Evolutionary conservation across 371 early-diverging fungal genomes (phyloP).

Genomic region (Polyrhizophydium stewartii): DNA sequence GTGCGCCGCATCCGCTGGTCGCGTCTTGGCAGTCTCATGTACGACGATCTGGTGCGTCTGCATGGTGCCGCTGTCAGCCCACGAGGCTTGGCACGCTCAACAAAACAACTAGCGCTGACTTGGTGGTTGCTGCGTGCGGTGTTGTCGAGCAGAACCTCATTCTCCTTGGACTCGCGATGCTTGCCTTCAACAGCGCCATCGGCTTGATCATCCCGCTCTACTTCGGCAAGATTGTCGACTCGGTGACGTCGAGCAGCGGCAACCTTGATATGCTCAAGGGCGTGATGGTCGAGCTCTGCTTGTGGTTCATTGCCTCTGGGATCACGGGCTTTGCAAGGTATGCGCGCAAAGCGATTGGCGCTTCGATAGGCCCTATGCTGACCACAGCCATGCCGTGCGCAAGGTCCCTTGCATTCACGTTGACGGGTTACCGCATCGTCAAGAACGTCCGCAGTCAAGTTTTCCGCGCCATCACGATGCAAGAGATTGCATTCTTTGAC

Average conservation of each 20-base stretch:
- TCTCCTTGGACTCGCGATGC: not conserved
- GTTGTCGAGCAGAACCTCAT: not conserved
- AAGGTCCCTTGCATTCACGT: not conserved
- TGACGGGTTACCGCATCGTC: not conserved
- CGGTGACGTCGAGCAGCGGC: not conserved
- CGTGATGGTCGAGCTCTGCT: not conserved
- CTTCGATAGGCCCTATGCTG: too few relatives aligned
- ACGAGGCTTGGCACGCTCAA: not conserved
- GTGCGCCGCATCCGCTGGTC: not conserved
- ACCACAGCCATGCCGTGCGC: too few relatives aligned
- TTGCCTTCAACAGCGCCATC: not conserved
- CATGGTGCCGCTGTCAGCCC: not conserved
- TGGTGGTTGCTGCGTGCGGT: not conserved
- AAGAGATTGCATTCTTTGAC: slow-evolving; percentile 75
- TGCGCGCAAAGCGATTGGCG: too few relatives aligned
- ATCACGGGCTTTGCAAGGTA: not conserved
- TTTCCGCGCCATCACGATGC: slow-evolving; percentile 12
- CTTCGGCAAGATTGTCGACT: not conserved
- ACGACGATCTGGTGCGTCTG: not conserved
- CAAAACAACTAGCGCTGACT: not conserved
- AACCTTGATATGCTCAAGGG: not conserved
- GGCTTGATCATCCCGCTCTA: not conserved
- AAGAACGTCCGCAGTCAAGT: not conserved
- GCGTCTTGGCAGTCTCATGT: not conserved
- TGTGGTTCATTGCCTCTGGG: not conserved